Conservation (phyloP, 1,284 basidiomycete species). For the Ustilago lituana region DNA sequence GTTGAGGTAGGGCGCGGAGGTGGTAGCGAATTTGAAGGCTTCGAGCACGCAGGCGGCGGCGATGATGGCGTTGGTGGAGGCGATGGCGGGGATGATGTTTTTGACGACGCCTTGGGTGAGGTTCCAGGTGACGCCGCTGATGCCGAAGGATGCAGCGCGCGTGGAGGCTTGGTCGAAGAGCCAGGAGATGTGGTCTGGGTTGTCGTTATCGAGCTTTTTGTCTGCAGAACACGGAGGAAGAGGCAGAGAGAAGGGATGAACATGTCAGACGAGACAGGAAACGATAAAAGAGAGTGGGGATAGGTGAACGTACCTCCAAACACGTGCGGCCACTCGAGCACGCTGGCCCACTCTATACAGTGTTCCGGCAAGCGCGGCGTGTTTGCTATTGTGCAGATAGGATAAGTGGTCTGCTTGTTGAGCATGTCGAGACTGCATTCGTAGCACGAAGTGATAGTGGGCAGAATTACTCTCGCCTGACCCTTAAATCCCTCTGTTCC, state of each 20-base stretch:
- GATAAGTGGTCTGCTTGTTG: conserved; percentile 94
- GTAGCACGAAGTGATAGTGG: conserved; percentile 94
- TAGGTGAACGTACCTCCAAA: conserved; percentile 71
- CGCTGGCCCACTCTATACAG: conserved; percentile 99
- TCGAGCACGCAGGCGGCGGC: conserved; percentile 95
- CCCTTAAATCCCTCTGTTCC: conserved; percentile 99
- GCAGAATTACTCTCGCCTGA: conserved; percentile 95
- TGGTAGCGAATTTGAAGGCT: conserved; percentile 98
- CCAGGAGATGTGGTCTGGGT: conserved; percentile 97
- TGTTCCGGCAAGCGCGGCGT: conserved; percentile 98
- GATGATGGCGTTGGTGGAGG: conserved; percentile 65
- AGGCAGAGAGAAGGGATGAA: too few species aligned
- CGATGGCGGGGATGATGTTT: conserved; percentile 92
- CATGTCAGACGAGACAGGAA: neutral
- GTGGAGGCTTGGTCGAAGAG: conserved; percentile 78
- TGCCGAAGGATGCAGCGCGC: conserved; percentile 89
- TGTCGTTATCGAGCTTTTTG: conserved; percentile 72
- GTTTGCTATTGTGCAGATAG: conserved; percentile 99
- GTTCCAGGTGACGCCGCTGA: conserved; percentile 97
- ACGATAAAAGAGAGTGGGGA: neutral
- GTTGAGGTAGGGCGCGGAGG: conserved; percentile 89
- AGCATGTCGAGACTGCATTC: conserved; percentile 99
- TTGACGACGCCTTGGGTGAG: conserved; percentile 98
- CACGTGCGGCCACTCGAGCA: conserved; percentile 96
- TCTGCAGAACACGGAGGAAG: too few species aligned